Base-by-base conservation (phyloP, 192 early-diverging fungal species). In the Gryganskiella cystojenkinii region DNA sequence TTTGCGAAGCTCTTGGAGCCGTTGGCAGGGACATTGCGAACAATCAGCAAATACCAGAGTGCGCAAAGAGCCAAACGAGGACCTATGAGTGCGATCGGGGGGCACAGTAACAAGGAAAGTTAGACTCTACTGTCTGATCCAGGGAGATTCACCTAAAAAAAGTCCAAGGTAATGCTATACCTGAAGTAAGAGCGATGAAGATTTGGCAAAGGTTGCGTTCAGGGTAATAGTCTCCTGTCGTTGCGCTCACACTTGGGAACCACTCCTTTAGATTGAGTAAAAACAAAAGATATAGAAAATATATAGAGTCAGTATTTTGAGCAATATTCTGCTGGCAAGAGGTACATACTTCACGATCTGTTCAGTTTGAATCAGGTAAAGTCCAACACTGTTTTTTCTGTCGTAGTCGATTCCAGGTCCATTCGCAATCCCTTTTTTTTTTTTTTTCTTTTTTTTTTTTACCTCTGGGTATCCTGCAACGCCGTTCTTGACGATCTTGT, bases 181-280 rank as follows among this genome's bases (percentile, higher is more conserved):
- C 90, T 11, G 86, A 84, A 2, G 91, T 87, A 64, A 93, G 68
- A n/a, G 93, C 93, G 69, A 92, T 92, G 17, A 93, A 81, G 25
- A 94, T 82, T 85, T 94, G 92, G 65, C 93, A 94, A 24, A 93
- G 83, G 49, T 84, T 88, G 19, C 91, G 81, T 8, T 88, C 92
- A 8, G 90, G 93, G 70, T 92, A 94, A 63, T 92, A 73, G 70
- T 94, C 93, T 70, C 93, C 93, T 47, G 92, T 94, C 1, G 90
- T 88, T 0, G 92, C 93, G 49, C 90, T 92, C 1, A 94, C 92
- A 59, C 91, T 93, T 33, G 93, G 93, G 46, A 94, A 92, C 93
- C 91, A 91, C 85, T 88, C 84, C 85, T 86, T 65, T 35, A 13
- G 3, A 30, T 37, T 22, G 42, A 15, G n/a, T n/a, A n/a, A n/a